A percentile compares a stretch with the other conserved stretches of the same genome.
Evolutionary conservation across 2,329 filamentous ascomycete genomes (phyloP).

Genomic region (Diaporthe humulicola): DNA sequence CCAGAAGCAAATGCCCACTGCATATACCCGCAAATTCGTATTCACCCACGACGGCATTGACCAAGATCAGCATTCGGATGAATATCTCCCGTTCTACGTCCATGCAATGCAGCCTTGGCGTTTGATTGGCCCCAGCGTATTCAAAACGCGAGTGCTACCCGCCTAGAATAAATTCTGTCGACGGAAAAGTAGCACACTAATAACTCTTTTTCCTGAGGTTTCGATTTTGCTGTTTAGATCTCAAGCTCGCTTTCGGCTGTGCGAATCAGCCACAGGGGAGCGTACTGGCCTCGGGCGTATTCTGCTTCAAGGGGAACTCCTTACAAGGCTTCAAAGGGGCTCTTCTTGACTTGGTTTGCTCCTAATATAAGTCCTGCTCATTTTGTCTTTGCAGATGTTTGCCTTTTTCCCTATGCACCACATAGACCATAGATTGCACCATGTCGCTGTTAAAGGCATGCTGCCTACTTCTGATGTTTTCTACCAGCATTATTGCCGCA

Average conservation of each 20-base stretch:
- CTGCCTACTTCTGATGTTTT: background rate
- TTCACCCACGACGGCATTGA: background rate
- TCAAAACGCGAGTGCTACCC: background rate
- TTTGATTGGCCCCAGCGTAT: conserved; percentile 1
- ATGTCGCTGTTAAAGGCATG: background rate
- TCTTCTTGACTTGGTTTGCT: background rate
- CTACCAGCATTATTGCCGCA: background rate
- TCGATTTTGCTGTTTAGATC: background rate
- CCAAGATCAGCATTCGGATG: background rate
- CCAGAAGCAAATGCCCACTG: background rate
- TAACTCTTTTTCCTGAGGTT: background rate
- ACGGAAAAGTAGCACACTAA: too few species aligned
- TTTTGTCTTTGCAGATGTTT: background rate
- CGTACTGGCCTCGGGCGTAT: background rate
- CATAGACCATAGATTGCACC: background rate
- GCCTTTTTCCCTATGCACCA: background rate
- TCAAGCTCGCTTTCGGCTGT: background rate
- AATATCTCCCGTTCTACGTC: background rate
- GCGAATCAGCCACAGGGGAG: background rate
- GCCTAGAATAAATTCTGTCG: background rate
- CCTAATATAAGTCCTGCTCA: background rate
- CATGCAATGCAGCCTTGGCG: background rate
- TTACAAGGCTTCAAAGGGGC: background rate
- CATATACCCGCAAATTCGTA: background rate
- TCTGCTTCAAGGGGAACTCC: accelerated